Evolutionary conservation across 2,329 filamentous ascomycete species (phyloP).

Genomic region (Ceratocystiopsis sp.): DNA sequence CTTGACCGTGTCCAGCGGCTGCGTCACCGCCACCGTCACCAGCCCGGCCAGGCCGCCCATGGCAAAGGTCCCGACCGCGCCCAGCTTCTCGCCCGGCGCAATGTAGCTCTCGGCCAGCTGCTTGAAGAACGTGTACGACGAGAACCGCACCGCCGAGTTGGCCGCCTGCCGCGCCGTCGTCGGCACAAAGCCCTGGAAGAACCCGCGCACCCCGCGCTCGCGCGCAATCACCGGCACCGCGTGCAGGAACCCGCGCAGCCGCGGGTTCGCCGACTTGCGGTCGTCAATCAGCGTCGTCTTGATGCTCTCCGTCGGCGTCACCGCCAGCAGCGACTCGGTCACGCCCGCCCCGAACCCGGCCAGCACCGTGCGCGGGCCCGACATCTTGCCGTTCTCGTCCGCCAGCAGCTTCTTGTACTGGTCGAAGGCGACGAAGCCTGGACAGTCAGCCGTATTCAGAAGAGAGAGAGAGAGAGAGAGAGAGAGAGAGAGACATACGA

Average conservation of each 20-base stretch:
- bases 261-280: constrained; percentile 67
- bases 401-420: constrained; percentile 73
- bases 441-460: too few relatives aligned
- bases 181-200: constrained; percentile 93
- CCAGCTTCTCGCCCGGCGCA: constrained; percentile 86
- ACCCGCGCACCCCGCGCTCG: constrained; percentile 76
- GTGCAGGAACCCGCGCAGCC: constrained; percentile 83
- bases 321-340: constrained; percentile 81
- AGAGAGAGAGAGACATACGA: constrained; percentile 37
- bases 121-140: constrained; percentile 76
- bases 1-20: constrained; percentile 82
- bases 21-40: constrained; percentile 70
- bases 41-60: constrained; percentile 79
- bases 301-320: constrained; percentile 94
- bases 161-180: constrained; percentile 90
- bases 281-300: constrained; percentile 98
- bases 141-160: constrained; percentile 84
- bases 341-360: constrained; percentile 90
- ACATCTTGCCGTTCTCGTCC: constrained; percentile 74
- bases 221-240: constrained; percentile 73
- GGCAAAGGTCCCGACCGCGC: constrained; percentile 71
- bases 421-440: constrained; percentile 89
- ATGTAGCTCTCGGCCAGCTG: constrained; percentile 87
- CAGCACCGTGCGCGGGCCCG: constrained; percentile 76
- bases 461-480: too few relatives aligned